phyloP scores from a whole-genome alignment of 1,284 basidiomycete genomes.

The Cystobasidiaceae sp. region DNA sequence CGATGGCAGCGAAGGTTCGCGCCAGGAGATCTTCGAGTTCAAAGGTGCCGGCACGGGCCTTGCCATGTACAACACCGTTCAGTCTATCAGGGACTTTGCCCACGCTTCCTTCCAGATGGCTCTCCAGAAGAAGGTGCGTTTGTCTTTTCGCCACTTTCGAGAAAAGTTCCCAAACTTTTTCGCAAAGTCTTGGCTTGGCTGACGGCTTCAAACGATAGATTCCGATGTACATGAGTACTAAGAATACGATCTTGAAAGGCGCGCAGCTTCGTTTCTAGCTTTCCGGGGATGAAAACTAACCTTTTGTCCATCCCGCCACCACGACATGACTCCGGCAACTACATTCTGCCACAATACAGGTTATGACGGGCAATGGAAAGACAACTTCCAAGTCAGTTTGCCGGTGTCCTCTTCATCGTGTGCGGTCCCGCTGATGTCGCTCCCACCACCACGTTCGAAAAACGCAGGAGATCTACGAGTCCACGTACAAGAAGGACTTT shows the following conservation, averaged over 20 bases:
- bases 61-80: constrained; percentile 62
- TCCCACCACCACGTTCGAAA: too few species aligned
- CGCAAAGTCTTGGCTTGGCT: too few species aligned
- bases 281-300: too few species aligned
- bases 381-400: constrained; percentile 97
- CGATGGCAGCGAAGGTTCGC: constrained; percentile 54
- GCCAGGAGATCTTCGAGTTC: constrained; percentile 76
- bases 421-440: constrained; percentile 38
- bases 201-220: constrained; percentile 41
- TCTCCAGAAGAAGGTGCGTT: constrained; percentile 85
- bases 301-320: too few species aligned
- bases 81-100: constrained; percentile 91
- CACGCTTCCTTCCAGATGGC: constrained; percentile 99
- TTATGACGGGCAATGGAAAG: constrained; percentile 97
- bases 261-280: too few species aligned
- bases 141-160: constrained; percentile 49
- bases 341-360: too few species aligned
- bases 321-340: not conserved
- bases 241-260: too few species aligned
- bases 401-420: constrained; percentile 94
- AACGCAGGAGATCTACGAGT: constrained; percentile 47
- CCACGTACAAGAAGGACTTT: constrained; percentile 73
- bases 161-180: constrained; percentile 48
- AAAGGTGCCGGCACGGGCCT: constrained; percentile 74
- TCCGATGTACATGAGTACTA: too few species aligned